Evolutionary conservation across 1,284 basidiomycete species (phyloP).

Genomic region (Cryptococcus neoformans): DNA sequence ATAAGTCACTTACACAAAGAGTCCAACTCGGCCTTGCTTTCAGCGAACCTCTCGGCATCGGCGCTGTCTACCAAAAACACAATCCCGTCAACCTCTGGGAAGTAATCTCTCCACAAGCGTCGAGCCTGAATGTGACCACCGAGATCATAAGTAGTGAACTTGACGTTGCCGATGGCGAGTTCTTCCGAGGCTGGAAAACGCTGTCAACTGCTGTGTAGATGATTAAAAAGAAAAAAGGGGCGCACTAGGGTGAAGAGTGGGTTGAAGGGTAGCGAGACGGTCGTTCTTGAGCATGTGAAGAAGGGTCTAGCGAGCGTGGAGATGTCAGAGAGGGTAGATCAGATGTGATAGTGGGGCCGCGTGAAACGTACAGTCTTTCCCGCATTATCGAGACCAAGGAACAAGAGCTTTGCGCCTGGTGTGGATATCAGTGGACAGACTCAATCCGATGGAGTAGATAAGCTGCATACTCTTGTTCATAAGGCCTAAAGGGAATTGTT

Average conservation of each 20-base stretch:
- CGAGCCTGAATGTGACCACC: constrained; percentile 99
- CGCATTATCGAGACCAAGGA: constrained; percentile 97
- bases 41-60: constrained; percentile 92
- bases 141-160: constrained; percentile 98
- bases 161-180: constrained; percentile 96
- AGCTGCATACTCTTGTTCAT: constrained; percentile 77
- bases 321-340: neutral
- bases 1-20: constrained; percentile 57
- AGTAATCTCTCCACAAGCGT: constrained; percentile 99
- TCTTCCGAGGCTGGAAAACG: constrained; percentile 83
- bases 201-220: neutral
- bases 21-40: constrained; percentile 96
- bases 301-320: constrained; percentile 67
- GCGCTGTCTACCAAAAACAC: constrained; percentile 98
- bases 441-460: too few species aligned
- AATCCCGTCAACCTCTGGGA: constrained; percentile 99
- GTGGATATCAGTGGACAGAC: too few species aligned
- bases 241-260: constrained; percentile 97
- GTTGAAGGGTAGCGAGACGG: constrained; percentile 94
- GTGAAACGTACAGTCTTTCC: constrained; percentile 84
- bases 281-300: constrained; percentile 99
- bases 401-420: constrained; percentile 86
- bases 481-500: constrained; percentile 61
- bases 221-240: constrained; percentile 45
- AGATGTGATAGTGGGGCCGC: neutral